Base-by-base conservation (phyloP, 2,329 filamentous ascomycete genomes). In the Pseudogymnoascus sp. region DNA sequence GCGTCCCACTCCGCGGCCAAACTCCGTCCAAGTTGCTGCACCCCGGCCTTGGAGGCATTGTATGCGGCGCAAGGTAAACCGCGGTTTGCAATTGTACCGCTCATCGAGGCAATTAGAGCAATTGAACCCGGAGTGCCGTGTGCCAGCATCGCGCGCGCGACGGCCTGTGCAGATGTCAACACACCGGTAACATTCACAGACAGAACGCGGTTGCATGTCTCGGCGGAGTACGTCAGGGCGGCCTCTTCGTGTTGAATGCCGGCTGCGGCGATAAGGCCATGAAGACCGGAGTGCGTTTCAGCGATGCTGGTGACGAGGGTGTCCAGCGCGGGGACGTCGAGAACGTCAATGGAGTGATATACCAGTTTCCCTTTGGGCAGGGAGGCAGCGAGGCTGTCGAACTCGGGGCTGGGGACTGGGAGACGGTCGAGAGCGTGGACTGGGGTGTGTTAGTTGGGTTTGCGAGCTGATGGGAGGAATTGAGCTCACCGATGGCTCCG, bases 171-270 rank as follows among this genome's bases (percentile, higher is more conserved):
- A 65, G 90, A 95, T 82, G 92, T 85, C 76, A 91, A 90, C 28
- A 82, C 86, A 11, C 92, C 92, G n/a, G 86, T 94, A 67, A 96
- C 81, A 75, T 97, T 95, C 70, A 93, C 87, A 69, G 88, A 83
- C 74, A 96, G 81, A 79, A 96, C 90, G 74, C 86, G 83, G 72
- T 92, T 85, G 71, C 85, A 85, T 71, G 90, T 88, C 70, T 87
- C 80, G 20, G 88, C 84, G 22, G 84, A 82, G 71, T 96, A 95
- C 57, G 96, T 90, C 60, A 96, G 78, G 1, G 92, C 91, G 0
- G 89, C 76, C 0, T 86, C 91, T 75, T 95, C 90, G 74, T 95
- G 88, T 75, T 96, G 90, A 68, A 91, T 89, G 5, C 84, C 84
- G 0, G 84, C 84, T 1, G 83, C 82, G 2, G 84, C 83, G 57